A percentile compares a stretch with the other conserved stretches of the same genome.
phyloP scores from a whole-genome alignment of 805 yeast genomes.

The Wickerhamiella domercqiae region DNA sequence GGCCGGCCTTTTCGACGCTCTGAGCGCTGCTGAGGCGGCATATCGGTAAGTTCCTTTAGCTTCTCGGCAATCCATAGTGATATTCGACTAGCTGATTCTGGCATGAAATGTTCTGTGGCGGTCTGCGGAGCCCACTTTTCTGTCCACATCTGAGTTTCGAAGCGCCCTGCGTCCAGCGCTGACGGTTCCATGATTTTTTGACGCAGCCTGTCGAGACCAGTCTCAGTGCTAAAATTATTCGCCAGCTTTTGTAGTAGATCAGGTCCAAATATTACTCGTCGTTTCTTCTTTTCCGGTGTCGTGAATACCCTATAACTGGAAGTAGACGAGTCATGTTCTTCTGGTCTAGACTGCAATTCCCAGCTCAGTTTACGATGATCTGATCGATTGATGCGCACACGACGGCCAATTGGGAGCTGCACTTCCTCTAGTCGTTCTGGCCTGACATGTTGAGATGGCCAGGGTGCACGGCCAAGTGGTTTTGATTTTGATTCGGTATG shows the following conservation, averaged over 20 bases:
- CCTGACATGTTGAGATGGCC: conserved; percentile 1
- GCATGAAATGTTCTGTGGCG: conserved; percentile 1
- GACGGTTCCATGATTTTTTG: background rate
- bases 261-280: background rate
- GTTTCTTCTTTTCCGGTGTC: background rate
- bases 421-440: too few relatives aligned
- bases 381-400: too few relatives aligned
- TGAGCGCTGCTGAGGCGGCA: background rate
- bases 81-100: conserved; percentile 2
- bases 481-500: background rate
- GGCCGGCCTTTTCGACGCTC: background rate
- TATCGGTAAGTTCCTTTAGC: conserved; percentile 3
- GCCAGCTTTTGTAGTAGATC: background rate
- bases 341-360: too few relatives aligned
- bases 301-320: background rate
- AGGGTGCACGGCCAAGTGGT: conserved; percentile 1
- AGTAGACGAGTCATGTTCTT: background rate
- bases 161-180: conserved; percentile 9
- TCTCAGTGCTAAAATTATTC: background rate
- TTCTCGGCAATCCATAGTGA: conserved; percentile 10
- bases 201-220: background rate
- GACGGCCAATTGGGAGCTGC: too few relatives aligned
- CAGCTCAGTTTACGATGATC: too few relatives aligned
- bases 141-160: conserved; percentile 19
- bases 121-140: conserved; percentile 17